Conservation (phyloP, 805 yeast genomes). For the Cyberlindnera euphorbiae region DNA sequence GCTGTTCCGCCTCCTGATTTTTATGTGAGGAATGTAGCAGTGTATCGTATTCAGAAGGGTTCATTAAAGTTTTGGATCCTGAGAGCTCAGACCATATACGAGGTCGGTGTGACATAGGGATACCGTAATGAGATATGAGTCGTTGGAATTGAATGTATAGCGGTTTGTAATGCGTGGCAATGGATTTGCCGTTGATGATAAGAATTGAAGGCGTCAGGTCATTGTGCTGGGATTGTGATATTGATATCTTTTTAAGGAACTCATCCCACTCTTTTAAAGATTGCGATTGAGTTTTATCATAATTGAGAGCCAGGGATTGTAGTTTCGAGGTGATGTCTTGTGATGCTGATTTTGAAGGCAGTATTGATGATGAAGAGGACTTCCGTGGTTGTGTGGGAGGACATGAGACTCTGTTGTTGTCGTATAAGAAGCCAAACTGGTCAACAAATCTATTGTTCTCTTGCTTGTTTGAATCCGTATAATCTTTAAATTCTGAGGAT, state of each 20-base stretch:
- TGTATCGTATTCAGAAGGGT: constrained; percentile 44
- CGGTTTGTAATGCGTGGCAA: constrained; percentile 21
- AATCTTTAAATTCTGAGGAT: constrained; percentile 25
- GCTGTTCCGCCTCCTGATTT: constrained; percentile 36
- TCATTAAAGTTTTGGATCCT: constrained; percentile 39
- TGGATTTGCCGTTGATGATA: constrained; percentile 36
- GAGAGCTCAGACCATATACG: constrained; percentile 51
- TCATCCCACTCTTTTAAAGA: constrained; percentile 42
- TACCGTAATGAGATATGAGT: constrained; percentile 38
- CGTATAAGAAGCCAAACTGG: constrained; percentile 45
- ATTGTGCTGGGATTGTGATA: constrained; percentile 23
- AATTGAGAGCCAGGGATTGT: constrained; percentile 32
- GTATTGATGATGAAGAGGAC: no score
- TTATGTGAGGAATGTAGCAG: constrained; percentile 22
- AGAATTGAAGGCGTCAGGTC: constrained; percentile 25
- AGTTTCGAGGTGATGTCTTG: constrained; percentile 13
- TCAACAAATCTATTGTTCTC: constrained; percentile 32
- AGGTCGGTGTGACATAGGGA: constrained; percentile 44
- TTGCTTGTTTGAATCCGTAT: constrained; percentile 24
- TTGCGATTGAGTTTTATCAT: constrained; percentile 38
- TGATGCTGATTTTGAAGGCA: no score
- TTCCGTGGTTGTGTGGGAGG: no score
- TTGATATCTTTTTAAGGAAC: constrained; percentile 32
- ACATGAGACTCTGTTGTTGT: constrained; percentile 15
- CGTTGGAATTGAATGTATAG: constrained; percentile 28